These are phyloP conservation scores for Mycena epipterygia DNA, from an alignment of 768 basidiomycete species.

Conservation along the genomic window DNA sequence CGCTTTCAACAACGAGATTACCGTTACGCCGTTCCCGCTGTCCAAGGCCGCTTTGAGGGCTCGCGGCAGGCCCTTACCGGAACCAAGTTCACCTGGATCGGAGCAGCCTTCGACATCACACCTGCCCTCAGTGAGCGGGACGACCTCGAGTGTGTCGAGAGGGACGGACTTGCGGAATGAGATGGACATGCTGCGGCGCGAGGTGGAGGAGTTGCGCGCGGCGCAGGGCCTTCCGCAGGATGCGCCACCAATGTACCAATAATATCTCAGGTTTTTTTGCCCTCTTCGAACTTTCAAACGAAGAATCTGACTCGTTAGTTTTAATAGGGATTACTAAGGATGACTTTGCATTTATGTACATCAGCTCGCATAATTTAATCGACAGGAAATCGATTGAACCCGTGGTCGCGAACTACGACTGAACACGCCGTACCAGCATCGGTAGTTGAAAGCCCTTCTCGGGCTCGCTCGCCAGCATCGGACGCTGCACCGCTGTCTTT, in stretches of 20 bases:
- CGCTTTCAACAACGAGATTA: no score
- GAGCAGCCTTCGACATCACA: neutral
- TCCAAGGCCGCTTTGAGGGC: no score
- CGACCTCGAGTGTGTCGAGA: neutral
- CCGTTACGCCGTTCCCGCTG: no score
- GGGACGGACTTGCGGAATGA: conserved; percentile 15
- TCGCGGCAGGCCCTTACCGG: no score
- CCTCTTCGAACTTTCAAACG: no score
- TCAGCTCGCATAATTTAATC: no score
- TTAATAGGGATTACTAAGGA: no score
- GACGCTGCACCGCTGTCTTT: conserved; percentile 44
- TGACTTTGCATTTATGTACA: no score
- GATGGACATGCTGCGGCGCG: conserved; percentile 21
- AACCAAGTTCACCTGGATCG: no score
- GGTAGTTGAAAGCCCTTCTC: conserved; percentile 23
- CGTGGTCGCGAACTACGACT: neutral
- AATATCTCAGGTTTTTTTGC: no score
- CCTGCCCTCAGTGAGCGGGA: neutral
- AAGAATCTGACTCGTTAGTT: no score
- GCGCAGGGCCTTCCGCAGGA: conserved; percentile 13
- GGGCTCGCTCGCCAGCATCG: conserved; percentile 40
- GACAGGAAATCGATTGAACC: no score
- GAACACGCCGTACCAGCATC: conserved; percentile 7
- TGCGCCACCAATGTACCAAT: conserved; percentile 29
- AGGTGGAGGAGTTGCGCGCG: conserved; percentile 26